Base-by-base conservation (phyloP, 2,329 filamentous ascomycete species). In the Fusarium chlamydosporum region DNA sequence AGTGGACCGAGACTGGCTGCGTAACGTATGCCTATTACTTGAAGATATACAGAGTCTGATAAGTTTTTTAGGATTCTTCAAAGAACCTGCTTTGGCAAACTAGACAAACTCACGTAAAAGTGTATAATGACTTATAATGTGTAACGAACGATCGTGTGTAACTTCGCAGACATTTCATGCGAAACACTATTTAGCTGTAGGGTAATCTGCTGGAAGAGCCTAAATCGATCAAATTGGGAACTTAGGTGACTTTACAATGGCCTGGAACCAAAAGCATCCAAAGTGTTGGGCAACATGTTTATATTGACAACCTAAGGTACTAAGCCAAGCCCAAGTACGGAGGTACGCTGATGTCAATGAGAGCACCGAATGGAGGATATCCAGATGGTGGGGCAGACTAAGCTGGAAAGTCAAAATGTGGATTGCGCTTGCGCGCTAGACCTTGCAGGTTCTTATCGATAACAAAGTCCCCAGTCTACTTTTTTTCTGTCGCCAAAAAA, bases 401-500 rank as follows among this genome's bases (percentile, higher is more conserved):
- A 15, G 18, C 8, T 16, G 42, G 33, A 38, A 51, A 40, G 23
- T 40, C 20, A 34, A 51, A 18, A 38, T 38, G 34, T 29, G 47
- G 34, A 18, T 40, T 27, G 33, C 18, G 15, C 34, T 12, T 29
- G 20, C 34, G 7, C 34, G 23, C 47, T 51, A 51, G 20, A 38
- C 33, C 34, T 12, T 18, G 16, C 13, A 20, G 34, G 13, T 10
- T 16, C 66, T 77, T 78, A 78, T 78, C 76, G 76, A 78, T 78
- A 77, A 77, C 57, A 65, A 70, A 70, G 48, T 38, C 53, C 56
- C 64, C 56, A 66, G 61, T 62, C 61, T 68, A 43, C 52, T 62
- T 62, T 68, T 23, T 67, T 68, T 67, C 65, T 60, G 50, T 47
- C 61, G 65, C 65, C 67, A 76, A 76, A 77, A 77, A 76, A 77